Evolutionary conservation across 257 asterid genomes (phyloP).

Genomic region (Gentiana dahurica): DNA sequence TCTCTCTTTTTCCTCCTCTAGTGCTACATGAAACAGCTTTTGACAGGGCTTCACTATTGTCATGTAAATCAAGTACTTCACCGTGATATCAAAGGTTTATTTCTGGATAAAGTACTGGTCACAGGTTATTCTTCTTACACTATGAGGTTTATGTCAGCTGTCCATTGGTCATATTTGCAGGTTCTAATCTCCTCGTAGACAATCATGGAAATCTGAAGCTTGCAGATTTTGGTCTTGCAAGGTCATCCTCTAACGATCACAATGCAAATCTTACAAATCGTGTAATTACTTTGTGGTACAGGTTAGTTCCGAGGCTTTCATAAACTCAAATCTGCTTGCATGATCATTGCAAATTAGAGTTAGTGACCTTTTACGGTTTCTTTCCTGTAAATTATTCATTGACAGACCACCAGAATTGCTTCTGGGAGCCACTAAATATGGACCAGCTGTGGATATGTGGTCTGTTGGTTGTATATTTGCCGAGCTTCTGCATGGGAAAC

Average conservation of each 20-base stretch:
- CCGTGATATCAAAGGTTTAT: constrained; percentile 80
- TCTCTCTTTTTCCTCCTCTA: constrained; percentile 30
- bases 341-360: background rate
- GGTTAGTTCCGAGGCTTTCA: constrained; percentile 32
- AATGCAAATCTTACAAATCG: constrained; percentile 89
- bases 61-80: constrained; percentile 92
- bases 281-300: constrained; percentile 80
- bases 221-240: constrained; percentile 82
- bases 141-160: constrained; percentile 7
- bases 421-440: constrained; percentile 81
- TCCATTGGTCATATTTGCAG: constrained; percentile 25
- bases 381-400: constrained; percentile 4
- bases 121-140: constrained; percentile 6
- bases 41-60: constrained; percentile 95
- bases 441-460: constrained; percentile 96
- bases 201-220: constrained; percentile 82
- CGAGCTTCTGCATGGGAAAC: constrained; percentile 78
- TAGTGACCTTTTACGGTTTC: background rate
- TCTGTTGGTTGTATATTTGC: constrained; percentile 95
- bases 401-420: constrained; percentile 84
- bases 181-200: constrained; percentile 82
- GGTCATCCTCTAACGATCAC: constrained; percentile 68
- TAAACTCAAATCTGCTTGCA: background rate
- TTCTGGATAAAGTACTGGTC: constrained; percentile 11
- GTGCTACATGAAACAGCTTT: constrained; percentile 88